phyloP scores from a whole-genome alignment of 768 basidiomycete species.

The Amanita polypyramis region DNA sequence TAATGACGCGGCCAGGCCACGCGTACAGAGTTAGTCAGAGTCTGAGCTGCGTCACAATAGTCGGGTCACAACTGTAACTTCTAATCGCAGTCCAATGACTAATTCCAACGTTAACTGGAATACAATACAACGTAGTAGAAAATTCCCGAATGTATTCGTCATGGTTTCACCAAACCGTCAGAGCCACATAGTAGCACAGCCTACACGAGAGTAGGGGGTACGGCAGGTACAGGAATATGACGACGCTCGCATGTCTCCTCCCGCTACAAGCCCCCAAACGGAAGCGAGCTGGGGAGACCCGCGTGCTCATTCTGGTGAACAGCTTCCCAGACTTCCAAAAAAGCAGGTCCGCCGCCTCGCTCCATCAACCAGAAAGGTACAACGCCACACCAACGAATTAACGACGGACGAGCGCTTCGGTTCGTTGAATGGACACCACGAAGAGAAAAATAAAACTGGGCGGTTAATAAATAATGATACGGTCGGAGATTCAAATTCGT shows the following conservation, averaged over 20 bases:
- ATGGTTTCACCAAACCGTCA: constrained; percentile 8
- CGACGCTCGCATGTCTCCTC: constrained; percentile 1
- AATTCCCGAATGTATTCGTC: constrained; percentile 3
- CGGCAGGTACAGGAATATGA: constrained; percentile 8
- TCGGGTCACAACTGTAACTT: no score
- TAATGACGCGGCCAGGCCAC: constrained; percentile 13
- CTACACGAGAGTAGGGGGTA: background rate
- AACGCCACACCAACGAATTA: constrained; percentile 3
- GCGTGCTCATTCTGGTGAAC: constrained; percentile 5
- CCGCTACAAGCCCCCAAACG: constrained; percentile 3
- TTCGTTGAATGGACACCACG: constrained; percentile 7
- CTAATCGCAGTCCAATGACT: no score
- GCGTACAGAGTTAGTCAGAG: background rate
- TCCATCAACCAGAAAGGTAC: constrained; percentile 5
- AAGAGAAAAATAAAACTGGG: background rate
- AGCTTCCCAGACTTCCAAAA: constrained; percentile 2
- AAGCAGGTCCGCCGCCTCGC: constrained; percentile 4
- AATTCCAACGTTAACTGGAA: background rate
- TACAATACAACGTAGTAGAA: background rate
- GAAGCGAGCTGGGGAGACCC: constrained; percentile 1
- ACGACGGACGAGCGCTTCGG: constrained; percentile 2
- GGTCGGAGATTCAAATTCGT: constrained; percentile 1
- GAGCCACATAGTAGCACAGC: constrained; percentile 7
- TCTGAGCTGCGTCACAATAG: no score
- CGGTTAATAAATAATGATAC: background rate